Evolutionary conservation across 1,139 yeast genomes (phyloP), one percentile per base, ranked within the genome.

Genomic region (Lodderomyces metapsilosis): DNA sequence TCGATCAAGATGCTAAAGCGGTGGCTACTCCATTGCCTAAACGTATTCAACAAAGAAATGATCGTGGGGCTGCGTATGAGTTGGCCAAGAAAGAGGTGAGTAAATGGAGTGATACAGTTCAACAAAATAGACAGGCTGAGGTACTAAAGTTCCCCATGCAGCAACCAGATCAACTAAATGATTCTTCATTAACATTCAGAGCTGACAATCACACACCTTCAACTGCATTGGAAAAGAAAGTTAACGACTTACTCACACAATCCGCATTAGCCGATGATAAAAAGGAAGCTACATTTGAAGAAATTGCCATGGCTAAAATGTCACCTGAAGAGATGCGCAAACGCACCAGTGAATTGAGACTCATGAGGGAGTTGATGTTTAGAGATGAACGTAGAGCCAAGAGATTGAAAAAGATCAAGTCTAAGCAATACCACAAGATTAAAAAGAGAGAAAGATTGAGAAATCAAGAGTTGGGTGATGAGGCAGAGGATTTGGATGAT

Each of bases 321-420:
- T 75, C 94, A 0, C 78, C 85, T 21, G 95, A 86, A 48, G 98
- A 94, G 41, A 67, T 91, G 66, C 70, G 72, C 46, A 80, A 82
- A 57, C 78, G 95, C 50, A 84, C 95, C 11, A 78, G 80, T 44
- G 96, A 92, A 62, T 75, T 92, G 51, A 77, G 98, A 52, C 65
- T 85, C 56, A 89, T 89, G 97, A 78, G 98, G 50, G 98, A 92
- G 57, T 76, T 92, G 49, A 88, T 92, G 95, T 92, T 89, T 66
- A 78, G 98, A 57, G 97, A 92, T 56, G 97, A 92, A 66, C 80
- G 83, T 56, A 84, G 88, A 58, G 89, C 98, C 16, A 88, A 80
- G 61, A 78, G 99, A 53, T 77, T 92, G 55, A 91, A 91, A 69
- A 92, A 91, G 67, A 92, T 92, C 64, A 92, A 92, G 64, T 88